These are phyloP conservation scores for Austroboletus novae-zelandiae DNA, from an alignment of 1,284 basidiomycete genomes.

Conservation along the genomic window DNA sequence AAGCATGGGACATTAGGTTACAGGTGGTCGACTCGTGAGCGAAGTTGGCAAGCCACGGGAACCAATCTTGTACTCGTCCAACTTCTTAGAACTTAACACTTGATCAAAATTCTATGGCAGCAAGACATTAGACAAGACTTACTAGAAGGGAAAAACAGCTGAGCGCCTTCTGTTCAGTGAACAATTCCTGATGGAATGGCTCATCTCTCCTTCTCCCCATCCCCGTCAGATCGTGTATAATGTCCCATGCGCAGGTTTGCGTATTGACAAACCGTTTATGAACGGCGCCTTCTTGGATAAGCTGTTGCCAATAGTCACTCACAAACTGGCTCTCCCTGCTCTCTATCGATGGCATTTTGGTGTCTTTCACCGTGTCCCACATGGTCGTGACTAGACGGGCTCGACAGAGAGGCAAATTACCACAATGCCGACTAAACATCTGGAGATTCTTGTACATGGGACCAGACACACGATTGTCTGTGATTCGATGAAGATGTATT, in stretches of 20 bases:
- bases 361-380: slow-evolving; percentile 29
- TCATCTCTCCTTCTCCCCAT: not conserved
- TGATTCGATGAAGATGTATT: slow-evolving; percentile 30
- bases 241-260: not conserved
- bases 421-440: slow-evolving; percentile 39
- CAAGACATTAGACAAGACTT: not conserved
- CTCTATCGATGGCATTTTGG: slow-evolving; percentile 29
- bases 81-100: not conserved
- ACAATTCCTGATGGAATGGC: slow-evolving; percentile 23
- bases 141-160: slow-evolving; percentile 9
- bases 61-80: not conserved
- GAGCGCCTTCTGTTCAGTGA: slow-evolving; percentile 16
- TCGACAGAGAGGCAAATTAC: slow-evolving; percentile 3
- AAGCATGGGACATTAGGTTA: too few species aligned
- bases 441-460: slow-evolving; percentile 30
- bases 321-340: slow-evolving; percentile 23
- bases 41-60: too few species aligned
- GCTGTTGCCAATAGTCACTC: slow-evolving; percentile 24
- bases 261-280: slow-evolving; percentile 11
- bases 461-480: slow-evolving; percentile 40
- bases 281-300: slow-evolving; percentile 34
- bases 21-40: too few species aligned
- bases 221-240: slow-evolving; percentile 4
- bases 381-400: slow-evolving; percentile 35
- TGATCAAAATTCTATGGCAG: not conserved